phyloP scores from a whole-genome alignment of 108 stramenopile species.

The Aureococcus anophagefferens region DNA sequence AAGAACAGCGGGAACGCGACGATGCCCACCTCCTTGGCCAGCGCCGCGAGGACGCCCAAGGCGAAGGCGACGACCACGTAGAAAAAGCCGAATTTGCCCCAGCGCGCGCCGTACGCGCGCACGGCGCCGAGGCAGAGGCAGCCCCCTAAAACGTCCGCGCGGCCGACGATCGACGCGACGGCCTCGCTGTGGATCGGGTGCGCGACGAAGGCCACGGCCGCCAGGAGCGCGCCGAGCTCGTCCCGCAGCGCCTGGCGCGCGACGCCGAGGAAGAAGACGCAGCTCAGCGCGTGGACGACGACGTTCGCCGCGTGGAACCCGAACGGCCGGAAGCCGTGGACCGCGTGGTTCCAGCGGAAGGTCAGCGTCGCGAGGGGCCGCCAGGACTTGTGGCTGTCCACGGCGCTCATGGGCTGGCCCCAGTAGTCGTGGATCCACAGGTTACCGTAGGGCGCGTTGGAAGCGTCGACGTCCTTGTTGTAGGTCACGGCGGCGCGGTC shows the following conservation, averaged over 20 bases:
- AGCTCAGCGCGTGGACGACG: background rate
- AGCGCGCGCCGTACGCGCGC: background rate
- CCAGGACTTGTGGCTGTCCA: slow-evolving; percentile 13
- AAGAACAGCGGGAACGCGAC: slow-evolving; percentile 2
- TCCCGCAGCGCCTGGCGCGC: background rate
- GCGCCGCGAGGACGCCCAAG: slow-evolving; percentile 1
- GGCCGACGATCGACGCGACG: background rate
- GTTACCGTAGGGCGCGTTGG: background rate
- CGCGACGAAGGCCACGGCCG: background rate
- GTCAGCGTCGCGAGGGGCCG: slow-evolving; percentile 9
- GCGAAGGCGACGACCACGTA: background rate
- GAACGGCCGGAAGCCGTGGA: slow-evolving; percentile 2
- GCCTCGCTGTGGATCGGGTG: background rate
- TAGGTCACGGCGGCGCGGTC: slow-evolving; percentile 7
- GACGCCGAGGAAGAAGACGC: background rate
- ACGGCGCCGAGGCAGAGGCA: background rate
- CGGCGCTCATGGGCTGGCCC: slow-evolving; percentile 9
- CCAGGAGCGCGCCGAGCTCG: background rate
- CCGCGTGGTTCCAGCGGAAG: background rate
- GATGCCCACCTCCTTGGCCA: slow-evolving; percentile 14
- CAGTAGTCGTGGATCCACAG: slow-evolving; percentile 10
- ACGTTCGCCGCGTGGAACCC: slow-evolving; percentile 8
- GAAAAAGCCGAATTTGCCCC: background rate
- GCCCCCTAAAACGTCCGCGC: background rate
- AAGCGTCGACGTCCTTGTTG: slow-evolving; percentile 3